Evolutionary conservation across 495 filamentous ascomycete species (phyloP).

Genomic region (Annulohypoxylon stygium): DNA sequence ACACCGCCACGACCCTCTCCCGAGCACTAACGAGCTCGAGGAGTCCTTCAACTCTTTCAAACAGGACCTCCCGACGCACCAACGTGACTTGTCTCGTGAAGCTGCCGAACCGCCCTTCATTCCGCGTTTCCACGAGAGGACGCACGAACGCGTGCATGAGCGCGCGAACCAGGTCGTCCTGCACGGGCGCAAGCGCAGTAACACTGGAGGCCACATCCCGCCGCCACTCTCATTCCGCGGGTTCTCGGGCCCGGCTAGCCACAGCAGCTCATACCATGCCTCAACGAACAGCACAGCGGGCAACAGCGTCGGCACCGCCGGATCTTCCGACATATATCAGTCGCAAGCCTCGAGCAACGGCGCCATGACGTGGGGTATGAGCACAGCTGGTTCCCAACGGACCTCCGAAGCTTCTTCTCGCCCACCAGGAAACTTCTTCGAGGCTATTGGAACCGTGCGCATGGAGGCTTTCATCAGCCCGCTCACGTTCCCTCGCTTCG

Average conservation of each 20-base stretch:
- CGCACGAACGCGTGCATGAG: slow-evolving; percentile 59
- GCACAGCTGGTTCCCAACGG: slow-evolving; percentile 59
- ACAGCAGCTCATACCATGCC: slow-evolving; percentile 56
- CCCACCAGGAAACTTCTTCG: slow-evolving; percentile 71
- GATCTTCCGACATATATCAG: slow-evolving; percentile 71
- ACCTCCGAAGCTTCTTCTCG: slow-evolving; percentile 73
- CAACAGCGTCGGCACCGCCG: slow-evolving; percentile 64
- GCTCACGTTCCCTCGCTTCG: slow-evolving; percentile 57
- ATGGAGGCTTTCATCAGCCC: slow-evolving; percentile 96
- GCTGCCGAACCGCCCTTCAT: slow-evolving; percentile 83
- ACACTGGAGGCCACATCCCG: slow-evolving; percentile 77
- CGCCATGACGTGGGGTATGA: slow-evolving; percentile 54
- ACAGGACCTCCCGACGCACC: slow-evolving; percentile 51
- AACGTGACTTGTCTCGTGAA: slow-evolving; percentile 58
- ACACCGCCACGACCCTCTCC: slow-evolving; percentile 39
- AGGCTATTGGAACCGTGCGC: slow-evolving; percentile 87
- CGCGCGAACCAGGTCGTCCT: slow-evolving; percentile 56
- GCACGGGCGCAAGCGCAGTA: slow-evolving; percentile 87
- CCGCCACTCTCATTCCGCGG: slow-evolving; percentile 77
- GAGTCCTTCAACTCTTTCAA: slow-evolving; percentile 36
- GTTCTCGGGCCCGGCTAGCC: slow-evolving; percentile 74
- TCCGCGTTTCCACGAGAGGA: slow-evolving; percentile 75
- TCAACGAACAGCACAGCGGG: slow-evolving; percentile 65
- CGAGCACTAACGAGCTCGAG: slow-evolving; percentile 37
- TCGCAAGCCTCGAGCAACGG: slow-evolving; percentile 55